A percentile compares a stretch with the other conserved stretches of the same genome.
Evolutionary conservation across 768 basidiomycete genomes (phyloP).

Genomic region (Boletus speciosus): DNA sequence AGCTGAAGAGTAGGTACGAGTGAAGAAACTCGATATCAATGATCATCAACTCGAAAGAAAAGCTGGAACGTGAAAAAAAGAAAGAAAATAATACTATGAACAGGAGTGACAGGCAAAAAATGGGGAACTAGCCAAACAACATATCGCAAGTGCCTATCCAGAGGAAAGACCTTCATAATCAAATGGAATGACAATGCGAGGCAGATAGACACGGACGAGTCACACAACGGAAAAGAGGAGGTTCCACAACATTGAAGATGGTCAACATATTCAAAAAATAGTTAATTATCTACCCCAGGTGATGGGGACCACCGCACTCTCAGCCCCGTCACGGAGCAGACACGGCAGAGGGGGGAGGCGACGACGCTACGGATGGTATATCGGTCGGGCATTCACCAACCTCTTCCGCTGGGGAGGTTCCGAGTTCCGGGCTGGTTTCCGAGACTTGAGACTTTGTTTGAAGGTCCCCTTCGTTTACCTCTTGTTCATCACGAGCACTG

Average conservation of each 20-base stretch:
- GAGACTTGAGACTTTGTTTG: conserved; percentile 17
- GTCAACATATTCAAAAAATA: conserved; percentile 34
- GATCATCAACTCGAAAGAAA: conserved; percentile 1
- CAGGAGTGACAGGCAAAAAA: conserved; percentile 3
- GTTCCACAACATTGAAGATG: conserved; percentile 29
- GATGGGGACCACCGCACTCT: conserved; percentile 1
- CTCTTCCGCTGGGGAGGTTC: conserved; percentile 22
- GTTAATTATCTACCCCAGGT: conserved; percentile 27
- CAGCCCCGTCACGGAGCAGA: conserved; percentile 21
- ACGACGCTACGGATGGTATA: conserved; percentile 28
- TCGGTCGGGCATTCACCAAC: conserved; percentile 17
- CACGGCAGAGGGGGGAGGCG: conserved; percentile 31
- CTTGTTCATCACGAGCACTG: conserved; percentile 13
- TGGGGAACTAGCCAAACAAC: conserved; percentile 17
- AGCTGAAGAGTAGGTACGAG: conserved; percentile 25
- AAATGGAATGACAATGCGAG: conserved; percentile 9
- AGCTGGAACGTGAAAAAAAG: background rate
- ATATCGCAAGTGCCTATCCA: conserved; percentile 20
- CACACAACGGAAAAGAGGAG: conserved; percentile 6
- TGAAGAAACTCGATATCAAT: conserved; percentile 15
- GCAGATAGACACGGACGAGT: conserved; percentile 6
- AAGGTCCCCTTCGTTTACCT: background rate
- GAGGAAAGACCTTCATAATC: conserved; percentile 5
- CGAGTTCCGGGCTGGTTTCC: conserved; percentile 16
- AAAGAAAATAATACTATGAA: conserved; percentile 19